Conservation (phyloP, 2,329 filamentous ascomycete species). For the Balansia obtecta region DNA sequence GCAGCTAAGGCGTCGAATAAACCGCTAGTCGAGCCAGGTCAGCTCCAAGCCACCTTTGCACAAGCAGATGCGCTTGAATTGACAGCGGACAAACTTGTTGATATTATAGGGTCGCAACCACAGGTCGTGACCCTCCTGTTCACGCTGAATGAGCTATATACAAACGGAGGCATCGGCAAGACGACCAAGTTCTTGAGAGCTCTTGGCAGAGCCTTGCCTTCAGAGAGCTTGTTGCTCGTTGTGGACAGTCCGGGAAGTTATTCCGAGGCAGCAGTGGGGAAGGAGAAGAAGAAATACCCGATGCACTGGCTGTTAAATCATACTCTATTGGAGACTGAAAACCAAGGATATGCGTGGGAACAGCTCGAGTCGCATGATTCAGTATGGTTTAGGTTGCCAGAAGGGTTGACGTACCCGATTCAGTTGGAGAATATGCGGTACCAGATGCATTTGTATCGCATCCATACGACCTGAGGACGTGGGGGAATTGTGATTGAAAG, state of each 20-base stretch:
- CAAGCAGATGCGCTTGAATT: slow-evolving; percentile 38
- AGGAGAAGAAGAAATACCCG: slow-evolving; percentile 57
- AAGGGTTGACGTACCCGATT: slow-evolving; percentile 64
- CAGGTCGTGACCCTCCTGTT: slow-evolving; percentile 74
- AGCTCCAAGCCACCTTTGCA: slow-evolving; percentile 29
- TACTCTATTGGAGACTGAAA: slow-evolving; percentile 44
- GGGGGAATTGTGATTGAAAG: too few relatives aligned
- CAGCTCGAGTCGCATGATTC: slow-evolving; percentile 67
- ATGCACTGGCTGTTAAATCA: slow-evolving; percentile 92
- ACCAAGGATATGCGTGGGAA: slow-evolving; percentile 47
- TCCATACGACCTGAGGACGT: slow-evolving; percentile 7
- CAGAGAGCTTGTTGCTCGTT: slow-evolving; percentile 62
- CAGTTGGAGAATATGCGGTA: slow-evolving; percentile 90
- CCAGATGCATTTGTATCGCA: slow-evolving; percentile 71
- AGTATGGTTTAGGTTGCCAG: slow-evolving; percentile 68
- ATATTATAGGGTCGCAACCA: slow-evolving; percentile 21
- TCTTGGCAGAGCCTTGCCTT: slow-evolving; percentile 45
- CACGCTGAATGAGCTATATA: slow-evolving; percentile 91
- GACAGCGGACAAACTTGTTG: slow-evolving; percentile 18
- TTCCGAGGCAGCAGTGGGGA: slow-evolving; percentile 63
- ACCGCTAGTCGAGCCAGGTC: slow-evolving; percentile 27
- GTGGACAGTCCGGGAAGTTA: slow-evolving; percentile 92
- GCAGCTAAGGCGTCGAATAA: slow-evolving; percentile 30
- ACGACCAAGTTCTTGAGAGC: slow-evolving; percentile 66
- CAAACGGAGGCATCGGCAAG: slow-evolving; percentile 54